Evolutionary conservation across 768 basidiomycete species (phyloP), one percentile per base, ranked within the genome.

Genomic region (Rhodosporidiobolus odoratus): DNA sequence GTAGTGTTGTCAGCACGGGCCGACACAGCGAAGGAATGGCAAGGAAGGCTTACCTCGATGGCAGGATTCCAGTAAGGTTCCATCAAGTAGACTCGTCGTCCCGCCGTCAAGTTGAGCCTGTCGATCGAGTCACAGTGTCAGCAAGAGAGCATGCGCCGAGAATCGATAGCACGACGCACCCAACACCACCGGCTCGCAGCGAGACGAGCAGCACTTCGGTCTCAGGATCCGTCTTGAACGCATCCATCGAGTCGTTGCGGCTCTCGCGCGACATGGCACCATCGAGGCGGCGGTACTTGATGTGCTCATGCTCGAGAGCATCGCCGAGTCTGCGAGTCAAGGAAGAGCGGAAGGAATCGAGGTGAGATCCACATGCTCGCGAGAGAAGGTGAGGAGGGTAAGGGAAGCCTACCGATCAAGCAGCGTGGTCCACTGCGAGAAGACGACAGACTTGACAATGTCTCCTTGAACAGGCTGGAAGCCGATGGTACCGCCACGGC

Each of bases 221-320:
- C 34, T 83, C 83, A 21, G 92, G 92, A 77, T 99, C 93, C 73
- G 85, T 84, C 81, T 93, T 94, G 68, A 99, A 83, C 3, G 88
- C 86, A 23, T 96, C 92, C 89, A 97, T 94, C 6, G 96, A 91
- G 64, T 85, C 85, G 19, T 87, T 89, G 25, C 96, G 87, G 64
- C 95, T 93, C 62, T 96, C 94, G 58, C 95, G 88, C 79, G 90
- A 94, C 96, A 99, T 99, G 5, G 92, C 93, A 2, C 96, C 96
- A 79, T 99, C 96, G 52, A 99, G 81, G 59, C 96, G 88, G 75
- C 93, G 90, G 78, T 91, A 96, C 34, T 85, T 86, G 77, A 99
- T 99, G 35, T 86, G 84, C 16, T 88, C 86, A 87, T 91, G 91
- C 81, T 92, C 91, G 45, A 94, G 86, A 3, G 75, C 73, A 35